A percentile compares a stretch with the other conserved stretches of the same genome.
Conservation (phyloP, 768 basidiomycete species). For the Termitomyces bulborhizus region DNA sequence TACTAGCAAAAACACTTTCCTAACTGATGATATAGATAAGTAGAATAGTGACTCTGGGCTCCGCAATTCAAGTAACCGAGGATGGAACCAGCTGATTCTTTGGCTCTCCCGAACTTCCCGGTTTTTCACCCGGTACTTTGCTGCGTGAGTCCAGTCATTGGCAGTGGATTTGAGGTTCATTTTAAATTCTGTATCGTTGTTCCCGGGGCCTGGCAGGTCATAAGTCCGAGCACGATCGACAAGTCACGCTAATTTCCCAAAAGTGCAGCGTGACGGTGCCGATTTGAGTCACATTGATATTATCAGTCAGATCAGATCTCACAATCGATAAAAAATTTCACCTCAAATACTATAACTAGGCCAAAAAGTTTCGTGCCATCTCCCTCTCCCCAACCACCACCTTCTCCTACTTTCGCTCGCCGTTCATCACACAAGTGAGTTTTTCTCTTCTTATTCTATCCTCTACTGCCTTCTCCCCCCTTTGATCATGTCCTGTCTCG, state of each 20-base stretch:
- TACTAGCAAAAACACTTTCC: too few species aligned
- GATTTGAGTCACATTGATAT: constrained; percentile 36
- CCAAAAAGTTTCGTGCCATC: constrained; percentile 40
- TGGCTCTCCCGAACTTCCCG: too few species aligned
- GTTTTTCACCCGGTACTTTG: too few species aligned
- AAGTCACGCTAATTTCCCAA: constrained; percentile 1
- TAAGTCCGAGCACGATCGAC: background rate
- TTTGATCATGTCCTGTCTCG: constrained; percentile 17
- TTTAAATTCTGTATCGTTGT: too few species aligned
- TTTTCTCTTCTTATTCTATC: constrained; percentile 10
- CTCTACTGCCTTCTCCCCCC: constrained; percentile 5
- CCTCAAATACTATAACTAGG: constrained; percentile 53
- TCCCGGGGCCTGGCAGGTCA: too few species aligned
- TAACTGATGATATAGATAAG: too few species aligned
- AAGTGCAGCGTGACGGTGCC: constrained; percentile 14
- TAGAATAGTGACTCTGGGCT: too few species aligned
- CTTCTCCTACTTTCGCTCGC: constrained; percentile 29
- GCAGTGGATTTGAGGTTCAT: too few species aligned
- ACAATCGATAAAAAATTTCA: constrained; percentile 56
- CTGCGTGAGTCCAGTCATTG: too few species aligned
- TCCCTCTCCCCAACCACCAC: constrained; percentile 44
- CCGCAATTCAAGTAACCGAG: too few species aligned
- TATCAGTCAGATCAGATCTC: constrained; percentile 53
- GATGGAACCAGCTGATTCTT: too few species aligned
- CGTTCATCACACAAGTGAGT: constrained; percentile 33